Evolutionary conservation across 805 yeast species (phyloP).

Genomic region (Spathaspora gorwiae): DNA sequence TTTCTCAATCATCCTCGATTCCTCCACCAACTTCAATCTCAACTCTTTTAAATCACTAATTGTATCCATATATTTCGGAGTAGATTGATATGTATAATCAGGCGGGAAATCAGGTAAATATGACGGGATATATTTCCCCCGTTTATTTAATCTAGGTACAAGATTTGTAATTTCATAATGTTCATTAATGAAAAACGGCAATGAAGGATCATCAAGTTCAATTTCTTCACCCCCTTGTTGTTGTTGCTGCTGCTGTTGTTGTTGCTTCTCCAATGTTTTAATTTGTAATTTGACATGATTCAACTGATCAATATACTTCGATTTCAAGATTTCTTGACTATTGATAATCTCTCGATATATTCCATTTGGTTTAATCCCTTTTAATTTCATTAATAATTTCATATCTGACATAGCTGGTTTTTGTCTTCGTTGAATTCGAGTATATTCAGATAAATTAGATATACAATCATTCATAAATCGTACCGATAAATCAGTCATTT

Average conservation of each 20-base stretch:
- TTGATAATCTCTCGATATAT: slow-evolving; percentile 9
- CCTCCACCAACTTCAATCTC: slow-evolving; percentile 69
- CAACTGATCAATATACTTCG: neutral
- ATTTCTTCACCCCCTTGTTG: slow-evolving; percentile 10
- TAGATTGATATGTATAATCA: slow-evolving; percentile 81
- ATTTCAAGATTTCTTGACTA: slow-evolving; percentile 7
- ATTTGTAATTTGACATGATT: neutral
- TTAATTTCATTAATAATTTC: slow-evolving; percentile 39
- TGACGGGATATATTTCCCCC: slow-evolving; percentile 51
- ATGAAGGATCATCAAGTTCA: slow-evolving; percentile 37
- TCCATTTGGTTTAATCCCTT: slow-evolving; percentile 28
- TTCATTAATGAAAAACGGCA: slow-evolving; percentile 51
- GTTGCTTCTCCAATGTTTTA: too few relatives aligned
- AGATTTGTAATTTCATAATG: slow-evolving; percentile 49
- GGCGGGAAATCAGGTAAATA: slow-evolving; percentile 92
- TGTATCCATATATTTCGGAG: slow-evolving; percentile 62
- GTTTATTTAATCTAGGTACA: slow-evolving; percentile 45
- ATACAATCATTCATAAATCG: slow-evolving; percentile 34
- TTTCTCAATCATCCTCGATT: slow-evolving; percentile 73
- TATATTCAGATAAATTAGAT: slow-evolving; percentile 41
- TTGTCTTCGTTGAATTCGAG: slow-evolving; percentile 58
- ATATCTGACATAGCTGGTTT: slow-evolving; percentile 52
- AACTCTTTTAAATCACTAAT: slow-evolving; percentile 67
- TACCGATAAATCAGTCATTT: slow-evolving; percentile 23
- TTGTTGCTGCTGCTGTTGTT: slow-evolving; percentile 9